phyloP scores from a whole-genome alignment of 441 rosid species.

The Lepidium campestre region DNA sequence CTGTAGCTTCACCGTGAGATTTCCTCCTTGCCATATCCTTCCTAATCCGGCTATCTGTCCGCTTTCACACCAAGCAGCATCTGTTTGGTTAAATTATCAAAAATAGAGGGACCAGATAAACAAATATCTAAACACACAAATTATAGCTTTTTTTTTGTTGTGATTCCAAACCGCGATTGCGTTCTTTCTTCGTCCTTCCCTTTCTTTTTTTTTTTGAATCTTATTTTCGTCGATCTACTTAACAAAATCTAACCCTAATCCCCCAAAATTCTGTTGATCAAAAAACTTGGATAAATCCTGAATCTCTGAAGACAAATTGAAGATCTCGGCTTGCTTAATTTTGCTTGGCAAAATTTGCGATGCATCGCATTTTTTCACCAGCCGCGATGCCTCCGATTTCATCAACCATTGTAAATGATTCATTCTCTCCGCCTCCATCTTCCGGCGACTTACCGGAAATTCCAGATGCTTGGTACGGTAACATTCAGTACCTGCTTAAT shows the following conservation, averaged over 20 bases:
- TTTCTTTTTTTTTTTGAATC: too few relatives aligned
- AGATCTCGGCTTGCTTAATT: background rate
- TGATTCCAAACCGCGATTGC: slow-evolving; percentile 9
- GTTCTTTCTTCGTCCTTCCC: background rate
- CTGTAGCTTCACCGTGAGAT: too few relatives aligned
- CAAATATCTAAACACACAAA: too few relatives aligned
- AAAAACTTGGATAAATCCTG: background rate
- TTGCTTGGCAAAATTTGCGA: background rate
- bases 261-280: background rate
- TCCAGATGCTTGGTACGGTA: slow-evolving; percentile 77
- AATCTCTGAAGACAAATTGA: background rate
- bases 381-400: slow-evolving; percentile 31
- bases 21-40: too few relatives aligned
- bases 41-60: too few relatives aligned
- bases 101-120: background rate
- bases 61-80: too few relatives aligned
- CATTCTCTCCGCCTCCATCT: slow-evolving; percentile 37
- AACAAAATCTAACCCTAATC: slow-evolving; percentile 5
- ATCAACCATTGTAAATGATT: background rate
- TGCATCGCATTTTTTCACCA: slow-evolving; percentile 20
- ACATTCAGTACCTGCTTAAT: slow-evolving; percentile 84
- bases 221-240: background rate
- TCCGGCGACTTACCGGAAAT: slow-evolving; percentile 36
- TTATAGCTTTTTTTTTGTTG: too few relatives aligned
- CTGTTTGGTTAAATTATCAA: too few relatives aligned